Evolutionary conservation across 169 alveolate genomes (phyloP), one percentile per base, ranked within the genome.

Genomic region (Plasmodium reichenowi): DNA sequence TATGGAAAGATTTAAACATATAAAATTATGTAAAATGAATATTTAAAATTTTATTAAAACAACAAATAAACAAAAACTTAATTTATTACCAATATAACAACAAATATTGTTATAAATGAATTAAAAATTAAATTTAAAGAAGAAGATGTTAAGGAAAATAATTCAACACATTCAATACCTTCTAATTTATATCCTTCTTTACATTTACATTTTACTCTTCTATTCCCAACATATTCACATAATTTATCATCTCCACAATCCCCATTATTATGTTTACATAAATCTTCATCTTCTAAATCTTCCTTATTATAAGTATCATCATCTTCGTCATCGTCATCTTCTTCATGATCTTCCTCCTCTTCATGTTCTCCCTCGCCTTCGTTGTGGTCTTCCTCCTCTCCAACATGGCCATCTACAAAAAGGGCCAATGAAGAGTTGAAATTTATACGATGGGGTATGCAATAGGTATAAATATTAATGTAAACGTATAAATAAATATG

Each of bases 191-290:
- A 83, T 59, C 91, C 91, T 2, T 29, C 54, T 56, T 32, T 54
- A 68, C 91, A 83, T 50, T 15, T 22, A 20, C 91, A 83, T 62
- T 70, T 70, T 26, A 83, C 85, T 47, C 4, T 52, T 3, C 74
- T 56, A 8, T 15, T 3, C n/a, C 73, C 74, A 20, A 83, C n/a
- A 20, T 67, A 2, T 50, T 71, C 86, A 83, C 91, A 83, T 38
- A 83, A 4, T 70, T 68, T 29, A 24, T 70, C 74, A n/a, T 56
- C 52, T 17, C 91, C 85, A 83, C 91, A 83, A 12, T 73, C 85
- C 2, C 91, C 91, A 83, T 83, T 83, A 13, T 83, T 70, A 1
- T 52, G 58, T 32, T 2, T 22, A n/a, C 91, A 83, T 15, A 50
- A 9, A 15, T 63, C 38, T 64, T 9, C 62, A 54, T 52, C 62